Conservation (phyloP, 257 asterid species). For the Fraxinus excelsior region DNA sequence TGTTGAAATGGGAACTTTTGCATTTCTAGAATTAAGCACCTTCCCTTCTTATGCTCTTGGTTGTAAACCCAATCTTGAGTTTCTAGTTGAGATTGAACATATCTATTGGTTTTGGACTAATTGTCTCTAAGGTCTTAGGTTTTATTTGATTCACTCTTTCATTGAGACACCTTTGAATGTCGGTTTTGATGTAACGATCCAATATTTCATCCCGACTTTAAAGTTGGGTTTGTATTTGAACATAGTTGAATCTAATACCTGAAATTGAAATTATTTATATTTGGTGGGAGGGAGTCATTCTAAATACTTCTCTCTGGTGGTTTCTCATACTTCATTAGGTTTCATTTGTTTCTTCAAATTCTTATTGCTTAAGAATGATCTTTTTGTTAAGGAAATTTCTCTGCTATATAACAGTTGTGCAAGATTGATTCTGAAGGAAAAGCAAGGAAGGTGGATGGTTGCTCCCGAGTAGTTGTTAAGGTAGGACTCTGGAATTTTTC, state of each 20-base stretch:
- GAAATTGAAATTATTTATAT: background rate
- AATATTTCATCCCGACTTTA: constrained; percentile 26
- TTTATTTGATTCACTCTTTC: background rate
- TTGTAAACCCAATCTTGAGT: background rate
- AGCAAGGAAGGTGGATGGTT: constrained; percentile 80
- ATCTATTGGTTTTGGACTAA: background rate
- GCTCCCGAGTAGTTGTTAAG: constrained; percentile 70
- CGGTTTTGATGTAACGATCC: constrained; percentile 42
- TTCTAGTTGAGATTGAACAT: background rate
- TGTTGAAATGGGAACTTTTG: background rate
- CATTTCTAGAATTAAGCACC: background rate
- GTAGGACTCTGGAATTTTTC: constrained; percentile 20
- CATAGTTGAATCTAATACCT: background rate
- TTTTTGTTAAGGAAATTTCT: background rate
- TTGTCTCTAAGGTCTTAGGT: background rate
- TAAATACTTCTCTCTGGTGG: background rate
- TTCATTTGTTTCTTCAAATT: too few species aligned
- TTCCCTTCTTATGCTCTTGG: background rate
- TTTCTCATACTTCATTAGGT: background rate
- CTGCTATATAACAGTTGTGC: constrained; percentile 47
- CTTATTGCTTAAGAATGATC: background rate
- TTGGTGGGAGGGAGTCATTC: background rate
- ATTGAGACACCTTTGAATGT: constrained; percentile 36
- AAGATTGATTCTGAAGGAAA: constrained; percentile 77
- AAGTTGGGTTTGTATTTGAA: background rate